A percentile compares a stretch with the other conserved stretches of the same genome.
These are phyloP conservation scores for Kluyveromyces siamensis DNA, from an alignment of 805 yeast genomes.

Conservation along the genomic window DNA sequence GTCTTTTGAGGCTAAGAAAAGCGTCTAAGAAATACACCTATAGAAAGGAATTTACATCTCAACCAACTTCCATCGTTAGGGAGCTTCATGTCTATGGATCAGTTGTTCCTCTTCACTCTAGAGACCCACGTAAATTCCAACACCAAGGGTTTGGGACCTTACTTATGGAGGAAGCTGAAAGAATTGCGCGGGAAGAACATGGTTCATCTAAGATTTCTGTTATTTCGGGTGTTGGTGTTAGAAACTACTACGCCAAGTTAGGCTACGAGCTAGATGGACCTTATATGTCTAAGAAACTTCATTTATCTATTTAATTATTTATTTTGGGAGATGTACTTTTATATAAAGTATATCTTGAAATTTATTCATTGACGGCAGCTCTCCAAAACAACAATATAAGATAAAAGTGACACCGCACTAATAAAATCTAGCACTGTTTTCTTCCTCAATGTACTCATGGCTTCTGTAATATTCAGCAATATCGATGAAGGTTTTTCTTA, in stretches of 20 bases:
- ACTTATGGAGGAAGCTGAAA: slow-evolving; percentile 96
- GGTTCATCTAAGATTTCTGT: slow-evolving; percentile 87
- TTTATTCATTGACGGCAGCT: not conserved
- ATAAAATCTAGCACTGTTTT: slow-evolving; percentile 5
- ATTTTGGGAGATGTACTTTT: not conserved
- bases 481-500: slow-evolving; percentile 44
- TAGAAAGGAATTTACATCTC: slow-evolving; percentile 75
- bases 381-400: not conserved
- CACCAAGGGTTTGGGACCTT: slow-evolving; percentile 98
- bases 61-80: slow-evolving; percentile 89
- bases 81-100: slow-evolving; percentile 96
- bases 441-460: slow-evolving; percentile 14
- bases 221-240: slow-evolving; percentile 94
- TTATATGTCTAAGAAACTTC: slow-evolving; percentile 72
- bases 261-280: slow-evolving; percentile 95
- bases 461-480: slow-evolving; percentile 37
- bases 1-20: slow-evolving; percentile 76
- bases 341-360: not conserved
- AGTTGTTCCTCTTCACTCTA: slow-evolving; percentile 90
- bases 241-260: slow-evolving; percentile 87
- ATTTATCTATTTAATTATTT: not conserved
- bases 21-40: slow-evolving; percentile 85
- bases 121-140: slow-evolving; percentile 97
- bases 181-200: slow-evolving; percentile 92
- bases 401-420: not conserved